phyloP scores from a whole-genome alignment of 257 asterid species.

The Paulownia fortunei region DNA sequence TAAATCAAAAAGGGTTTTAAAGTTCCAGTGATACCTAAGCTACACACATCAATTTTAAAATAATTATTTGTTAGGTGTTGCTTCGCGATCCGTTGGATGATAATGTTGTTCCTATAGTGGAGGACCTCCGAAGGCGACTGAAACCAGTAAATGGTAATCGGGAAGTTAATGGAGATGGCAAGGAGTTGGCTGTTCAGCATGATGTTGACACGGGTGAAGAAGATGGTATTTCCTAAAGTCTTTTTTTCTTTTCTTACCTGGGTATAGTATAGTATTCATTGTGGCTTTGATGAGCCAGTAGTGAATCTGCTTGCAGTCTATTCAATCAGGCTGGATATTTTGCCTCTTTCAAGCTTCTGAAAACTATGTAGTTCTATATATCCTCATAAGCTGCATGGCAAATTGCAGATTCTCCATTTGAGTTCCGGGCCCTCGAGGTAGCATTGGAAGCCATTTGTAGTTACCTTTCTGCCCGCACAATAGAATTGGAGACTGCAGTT shows the following conservation, averaged over 20 bases:
- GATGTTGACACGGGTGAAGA: constrained; percentile 81
- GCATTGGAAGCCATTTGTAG: constrained; percentile 96
- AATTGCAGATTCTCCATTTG: constrained; percentile 86
- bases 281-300: neutral
- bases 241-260: neutral
- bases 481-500: constrained; percentile 87
- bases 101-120: constrained; percentile 77
- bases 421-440: constrained; percentile 86
- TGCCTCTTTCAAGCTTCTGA: neutral
- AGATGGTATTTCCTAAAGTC: constrained; percentile 59
- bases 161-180: constrained; percentile 68
- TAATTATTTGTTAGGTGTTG: constrained; percentile 54
- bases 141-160: constrained; percentile 52
- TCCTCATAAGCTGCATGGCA: constrained; percentile 31
- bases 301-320: neutral
- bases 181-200: constrained; percentile 47
- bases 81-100: constrained; percentile 85
- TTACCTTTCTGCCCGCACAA: constrained; percentile 78
- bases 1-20: neutral
- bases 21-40: neutral
- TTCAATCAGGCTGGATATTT: neutral
- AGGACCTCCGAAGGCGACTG: constrained; percentile 81
- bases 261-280: constrained; percentile 12
- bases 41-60: neutral
- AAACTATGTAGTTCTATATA: constrained; percentile 11